Evolutionary conservation across 768 basidiomycete genomes (phyloP).

Genomic region (Termitomyces sp.): DNA sequence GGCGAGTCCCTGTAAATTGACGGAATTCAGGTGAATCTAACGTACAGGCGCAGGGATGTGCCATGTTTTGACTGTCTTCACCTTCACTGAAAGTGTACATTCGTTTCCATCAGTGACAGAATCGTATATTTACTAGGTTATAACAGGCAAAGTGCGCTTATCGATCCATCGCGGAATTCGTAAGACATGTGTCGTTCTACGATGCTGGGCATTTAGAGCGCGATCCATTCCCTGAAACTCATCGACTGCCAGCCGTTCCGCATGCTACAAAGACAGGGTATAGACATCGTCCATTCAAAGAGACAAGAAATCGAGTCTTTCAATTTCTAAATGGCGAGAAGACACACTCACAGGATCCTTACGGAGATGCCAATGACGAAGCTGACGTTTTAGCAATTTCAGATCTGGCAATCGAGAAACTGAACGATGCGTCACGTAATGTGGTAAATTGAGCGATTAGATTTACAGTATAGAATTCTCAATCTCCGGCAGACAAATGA

Average conservation of each 20-base stretch:
- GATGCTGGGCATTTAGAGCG: constrained; percentile 29
- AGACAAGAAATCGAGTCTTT: not conserved
- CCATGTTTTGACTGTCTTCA: constrained; percentile 72
- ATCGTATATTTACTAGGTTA: not conserved
- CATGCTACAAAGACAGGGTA: not conserved
- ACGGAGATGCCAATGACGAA: not conserved
- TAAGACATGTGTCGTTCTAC: constrained; percentile 44
- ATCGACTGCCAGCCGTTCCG: constrained; percentile 14
- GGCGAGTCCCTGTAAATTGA: constrained; percentile 31
- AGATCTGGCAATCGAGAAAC: not conserved
- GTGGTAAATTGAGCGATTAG: not conserved
- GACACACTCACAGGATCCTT: not conserved
- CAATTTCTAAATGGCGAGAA: not conserved
- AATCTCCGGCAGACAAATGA: constrained; percentile 3
- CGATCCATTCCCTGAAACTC: constrained; percentile 45
- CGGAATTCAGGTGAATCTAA: not conserved
- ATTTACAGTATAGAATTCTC: not conserved
- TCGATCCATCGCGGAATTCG: constrained; percentile 51
- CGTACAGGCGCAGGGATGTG: constrained; percentile 46
- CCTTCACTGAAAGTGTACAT: constrained; percentile 53
- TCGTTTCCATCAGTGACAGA: not conserved
- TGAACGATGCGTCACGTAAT: not conserved
- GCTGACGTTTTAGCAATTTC: not conserved
- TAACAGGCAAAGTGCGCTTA: constrained; percentile 56
- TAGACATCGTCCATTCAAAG: not conserved